Base-by-base conservation (phyloP, 345 rosid genomes). In the Brassica carinata region DNA sequence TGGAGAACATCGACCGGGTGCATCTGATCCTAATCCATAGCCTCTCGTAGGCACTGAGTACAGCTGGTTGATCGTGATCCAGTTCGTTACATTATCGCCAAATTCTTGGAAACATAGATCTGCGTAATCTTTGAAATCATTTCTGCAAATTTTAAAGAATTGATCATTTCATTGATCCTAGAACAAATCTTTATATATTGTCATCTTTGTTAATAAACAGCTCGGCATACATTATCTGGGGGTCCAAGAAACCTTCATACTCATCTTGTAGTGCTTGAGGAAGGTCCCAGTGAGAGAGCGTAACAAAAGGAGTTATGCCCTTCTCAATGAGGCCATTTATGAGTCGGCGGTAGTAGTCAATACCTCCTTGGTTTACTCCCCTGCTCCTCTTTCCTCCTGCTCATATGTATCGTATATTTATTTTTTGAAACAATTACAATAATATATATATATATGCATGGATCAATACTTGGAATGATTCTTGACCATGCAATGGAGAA, bases 1-100 rank as follows among this genome's bases (percentile, higher is more conserved):
- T 26, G 29, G 33, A 7, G 90, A 86, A 78, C 90, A 88, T 38
- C 87, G 68, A 2, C 88, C 65, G 7, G 65, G 65, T 61, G 65
- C 65, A 61, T 61, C 65, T 61, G 65, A 4, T 61, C 65, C 33
- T 82, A 0, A 30, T 7, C 55, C 77, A 58, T 86, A 83, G 6
- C 84, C 90, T n/a, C 55, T 29, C 2, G 58, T 74, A 23, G 81
- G 63, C 10, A 57, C 70, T 4, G 81, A 29, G 5, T 7, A 73
- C 4, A 87, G 86, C 58, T 88, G 87, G 69, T 88, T 86, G 62
- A 86, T 40, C 1, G 89, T 88, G 1, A 85, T 83, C 89, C 89
- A 86, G 9, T 84, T 45, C 80, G 83, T 83, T 10, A 88, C 89
- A 13, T 84, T 66, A 2, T 79, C 85, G 7, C 90, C 90, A 75